Evolutionary conservation across 208 protist genomes (phyloP).

Genomic region (Trypanosoma conorhini): DNA sequence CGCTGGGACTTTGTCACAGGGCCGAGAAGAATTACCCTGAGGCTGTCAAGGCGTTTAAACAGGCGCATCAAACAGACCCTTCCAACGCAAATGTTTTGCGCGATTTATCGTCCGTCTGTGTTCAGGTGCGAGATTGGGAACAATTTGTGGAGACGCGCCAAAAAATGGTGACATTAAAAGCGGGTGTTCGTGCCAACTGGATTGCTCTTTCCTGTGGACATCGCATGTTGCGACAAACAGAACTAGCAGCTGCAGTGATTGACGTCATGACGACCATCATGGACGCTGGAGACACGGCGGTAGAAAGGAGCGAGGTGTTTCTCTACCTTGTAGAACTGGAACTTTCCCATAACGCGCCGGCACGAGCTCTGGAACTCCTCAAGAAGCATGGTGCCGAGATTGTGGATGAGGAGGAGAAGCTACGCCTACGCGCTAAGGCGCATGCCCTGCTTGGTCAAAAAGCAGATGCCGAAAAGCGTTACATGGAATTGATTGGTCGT

Average conservation of each 20-base stretch:
- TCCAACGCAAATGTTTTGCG: constrained; percentile 89
- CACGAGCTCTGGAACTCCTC: constrained; percentile 73
- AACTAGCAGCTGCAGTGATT: constrained; percentile 72
- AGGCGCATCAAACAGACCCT: constrained; percentile 63
- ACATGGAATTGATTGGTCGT: constrained; percentile 68
- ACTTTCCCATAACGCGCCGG: constrained; percentile 52
- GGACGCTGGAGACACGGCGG: constrained; percentile 62
- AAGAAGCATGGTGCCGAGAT: constrained; percentile 76
- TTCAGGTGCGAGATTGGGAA: constrained; percentile 93
- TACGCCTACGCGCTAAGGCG: constrained; percentile 60
- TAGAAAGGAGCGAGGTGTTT: constrained; percentile 77
- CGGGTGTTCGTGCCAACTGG: constrained; percentile 88
- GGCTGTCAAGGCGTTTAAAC: constrained; percentile 94
- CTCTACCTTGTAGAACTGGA: constrained; percentile 78
- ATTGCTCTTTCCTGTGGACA: constrained; percentile 81
- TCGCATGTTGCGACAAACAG: constrained; percentile 67
- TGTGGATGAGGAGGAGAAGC: constrained; percentile 59
- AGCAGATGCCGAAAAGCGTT: constrained; percentile 73
- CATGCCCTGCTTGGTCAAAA: constrained; percentile 76
- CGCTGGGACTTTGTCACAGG: constrained; percentile 92
- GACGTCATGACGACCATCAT: constrained; percentile 82
- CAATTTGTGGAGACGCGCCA: constrained; percentile 87
- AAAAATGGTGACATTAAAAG: constrained; percentile 87
- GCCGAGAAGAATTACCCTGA: constrained; percentile 90
- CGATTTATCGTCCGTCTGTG: constrained; percentile 88